Base-by-base conservation (phyloP, 306 rosid genomes). In the Lablab purpureus region DNA sequence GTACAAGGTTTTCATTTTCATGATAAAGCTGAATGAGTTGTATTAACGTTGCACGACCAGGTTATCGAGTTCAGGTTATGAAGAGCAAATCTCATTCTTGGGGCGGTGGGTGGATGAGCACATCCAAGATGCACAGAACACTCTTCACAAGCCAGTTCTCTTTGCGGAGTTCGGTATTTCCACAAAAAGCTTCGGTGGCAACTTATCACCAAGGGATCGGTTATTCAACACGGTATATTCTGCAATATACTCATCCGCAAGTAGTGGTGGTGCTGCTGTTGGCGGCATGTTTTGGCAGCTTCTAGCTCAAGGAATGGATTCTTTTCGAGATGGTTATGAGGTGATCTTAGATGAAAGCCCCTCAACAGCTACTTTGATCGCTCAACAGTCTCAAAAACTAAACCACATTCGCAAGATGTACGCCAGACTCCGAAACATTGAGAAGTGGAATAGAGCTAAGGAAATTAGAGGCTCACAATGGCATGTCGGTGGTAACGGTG, bases 211-310 rank as follows among this genome's bases (percentile, higher is more conserved):
- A 64, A 87, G 99, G 23, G 98, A 96, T 54, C 86, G 32, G 47
- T 67, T 93, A 63, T 93, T 77, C 87, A 63, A 82, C 52, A 76
- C 77, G 0, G 93, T 93, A 7, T 96, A 87, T 75, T 79, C 91
- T 4, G 87, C 89, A 6, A 84, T 93, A 81, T 93, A 89, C 85
- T 89, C 91, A 19, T 91, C 98, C 0, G 98, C 99, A 25, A 86
- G 86, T 23, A 82, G 85, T 0, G 99, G 99, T 0, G 98, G 98
- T 0, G 83, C 96, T 1, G 98, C 98, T 4, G 82, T 45, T 0
- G 99, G 99, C 0, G 96, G 97, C 75, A 63, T 91, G 22, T 95
- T 91, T 83, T 95, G 99, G 99, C 99, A 95, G 63, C 96, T 93
- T 73, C 85, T 93, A 43, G 83, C 83, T 13, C 75, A 88, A 85